phyloP scores from a whole-genome alignment of 164 flowering plant species.

The Akebia trifoliata region DNA sequence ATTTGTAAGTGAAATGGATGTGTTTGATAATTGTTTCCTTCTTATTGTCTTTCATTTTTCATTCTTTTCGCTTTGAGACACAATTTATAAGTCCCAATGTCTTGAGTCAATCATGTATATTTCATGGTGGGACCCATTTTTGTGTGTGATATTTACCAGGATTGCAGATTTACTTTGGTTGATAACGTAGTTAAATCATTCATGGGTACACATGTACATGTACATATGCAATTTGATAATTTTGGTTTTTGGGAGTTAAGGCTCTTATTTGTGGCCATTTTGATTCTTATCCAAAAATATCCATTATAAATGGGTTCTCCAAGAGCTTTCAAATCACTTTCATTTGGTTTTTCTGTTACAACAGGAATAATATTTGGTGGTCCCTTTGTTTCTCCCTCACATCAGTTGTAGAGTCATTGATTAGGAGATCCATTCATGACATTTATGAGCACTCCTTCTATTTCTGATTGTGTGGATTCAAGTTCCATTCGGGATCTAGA shows the following conservation, averaged over 20 bases:
- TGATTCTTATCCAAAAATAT: constrained; percentile 11
- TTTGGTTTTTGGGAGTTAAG: background rate
- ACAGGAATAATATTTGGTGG: constrained; percentile 11
- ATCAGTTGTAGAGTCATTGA: constrained; percentile 8
- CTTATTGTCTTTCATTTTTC: background rate
- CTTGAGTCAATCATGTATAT: too few relatives aligned
- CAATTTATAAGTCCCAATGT: too few relatives aligned
- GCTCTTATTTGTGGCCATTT: background rate
- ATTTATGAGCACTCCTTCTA: background rate
- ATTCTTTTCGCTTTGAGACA: background rate
- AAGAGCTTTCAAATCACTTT: constrained; percentile 1
- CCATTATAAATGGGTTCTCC: background rate
- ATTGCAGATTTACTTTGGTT: too few relatives aligned
- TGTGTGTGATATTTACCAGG: too few relatives aligned
- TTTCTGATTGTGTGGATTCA: too few relatives aligned
- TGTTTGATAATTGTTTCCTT: background rate
- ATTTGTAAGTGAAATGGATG: constrained; percentile 5
- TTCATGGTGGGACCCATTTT: too few relatives aligned
- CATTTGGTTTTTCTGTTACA: constrained; percentile 4
- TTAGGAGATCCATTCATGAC: constrained; percentile 5
- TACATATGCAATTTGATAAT: background rate
- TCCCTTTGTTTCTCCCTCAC: constrained; percentile 4
- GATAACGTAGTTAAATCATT: background rate
- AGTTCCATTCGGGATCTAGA: too few relatives aligned
- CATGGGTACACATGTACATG: background rate